Evolutionary conservation across 2,329 filamentous ascomycete species (phyloP), one percentile per base, ranked within the genome.

Genomic region (Alternaria novae-zelandiae): DNA sequence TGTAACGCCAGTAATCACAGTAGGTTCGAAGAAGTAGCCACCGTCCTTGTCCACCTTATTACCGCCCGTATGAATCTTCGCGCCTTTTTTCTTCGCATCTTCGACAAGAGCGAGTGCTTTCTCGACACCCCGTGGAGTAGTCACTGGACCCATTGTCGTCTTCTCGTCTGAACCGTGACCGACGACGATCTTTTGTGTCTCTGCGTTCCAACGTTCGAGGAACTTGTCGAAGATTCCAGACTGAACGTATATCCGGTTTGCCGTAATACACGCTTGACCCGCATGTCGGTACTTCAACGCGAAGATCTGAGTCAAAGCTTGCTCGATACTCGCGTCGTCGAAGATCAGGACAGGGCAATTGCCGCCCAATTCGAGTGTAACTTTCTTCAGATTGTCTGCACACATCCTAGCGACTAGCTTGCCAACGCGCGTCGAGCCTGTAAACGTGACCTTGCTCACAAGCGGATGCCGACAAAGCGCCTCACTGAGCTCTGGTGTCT

Each of bases 1-100:
- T 7, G 83, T 88, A 65, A 89, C 86, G 5, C 86, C 85, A 0
- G 84, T 84, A 44, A 92, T 84, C 59, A 91, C 86, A 0, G 89
- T 91, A 2, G 88, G 89, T 74, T 90, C 84, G 78, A 91, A 91
- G 82, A 91, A 93, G 78, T 90, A 92, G 5, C 89, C 88, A 0
- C 82, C 79, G 9, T 82, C 74, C 46, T 74, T 75, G 3, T 85
- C 83, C 2, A 82, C 73, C 55, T 81, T 82, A 59, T 84, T 81
- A 4, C 87, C 89, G 12, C 90, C 90, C 20, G 89, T 80, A 2
- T 91, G 80, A n/a, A 91, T 78, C 47, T 85, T 86, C 1, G 87
- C 91, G 3, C 90, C 90, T 43, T 86, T 84, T 58, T 84, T 84
- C 57, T 84, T 83, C 4, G 90, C 91, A 75, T 92, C 89, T 49